A percentile compares a stretch with the other conserved stretches of the same genome.
Conservation (phyloP, 179 eudicot genomes). For the Sideroxylon spinosum region DNA sequence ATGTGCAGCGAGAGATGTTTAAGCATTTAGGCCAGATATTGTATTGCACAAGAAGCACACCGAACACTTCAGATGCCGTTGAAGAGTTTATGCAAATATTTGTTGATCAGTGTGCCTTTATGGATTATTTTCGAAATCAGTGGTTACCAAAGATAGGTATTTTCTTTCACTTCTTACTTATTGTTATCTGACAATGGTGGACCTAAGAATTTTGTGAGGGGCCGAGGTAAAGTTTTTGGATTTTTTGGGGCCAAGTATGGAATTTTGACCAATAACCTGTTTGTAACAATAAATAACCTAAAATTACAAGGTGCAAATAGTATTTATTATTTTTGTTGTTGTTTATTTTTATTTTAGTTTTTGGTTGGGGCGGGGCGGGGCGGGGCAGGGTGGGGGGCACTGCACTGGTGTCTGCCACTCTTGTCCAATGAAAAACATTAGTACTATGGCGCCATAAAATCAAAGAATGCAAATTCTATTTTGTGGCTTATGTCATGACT, state of each 20-base stretch:
- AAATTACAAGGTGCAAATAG: too few species aligned
- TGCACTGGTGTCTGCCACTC: too few species aligned
- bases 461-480: not conserved
- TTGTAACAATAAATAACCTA: too few species aligned
- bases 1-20: slow-evolving; percentile 35
- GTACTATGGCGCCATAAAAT: not conserved
- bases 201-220: too few species aligned
- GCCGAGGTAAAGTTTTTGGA: too few species aligned
- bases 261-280: too few species aligned
- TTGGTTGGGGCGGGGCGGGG: too few species aligned
- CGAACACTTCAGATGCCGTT: slow-evolving; percentile 18
- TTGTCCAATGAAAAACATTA: too few species aligned
- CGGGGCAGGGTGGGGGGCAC: too few species aligned
- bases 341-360: too few species aligned
- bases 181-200: not conserved
- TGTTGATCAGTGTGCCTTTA: slow-evolving; percentile 29
- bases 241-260: too few species aligned
- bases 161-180: not conserved
- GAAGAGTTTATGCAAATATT: slow-evolving; percentile 33
- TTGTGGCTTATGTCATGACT: not conserved
- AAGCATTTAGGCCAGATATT: slow-evolving; percentile 30
- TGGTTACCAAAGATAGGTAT: slow-evolving; percentile 36
- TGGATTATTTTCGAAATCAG: slow-evolving; percentile 23
- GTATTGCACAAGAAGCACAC: slow-evolving; percentile 27
- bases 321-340: too few species aligned